Evolutionary conservation across 2,329 filamentous ascomycete species (phyloP).

Genomic region (Lasiodiplodia theobromae): DNA sequence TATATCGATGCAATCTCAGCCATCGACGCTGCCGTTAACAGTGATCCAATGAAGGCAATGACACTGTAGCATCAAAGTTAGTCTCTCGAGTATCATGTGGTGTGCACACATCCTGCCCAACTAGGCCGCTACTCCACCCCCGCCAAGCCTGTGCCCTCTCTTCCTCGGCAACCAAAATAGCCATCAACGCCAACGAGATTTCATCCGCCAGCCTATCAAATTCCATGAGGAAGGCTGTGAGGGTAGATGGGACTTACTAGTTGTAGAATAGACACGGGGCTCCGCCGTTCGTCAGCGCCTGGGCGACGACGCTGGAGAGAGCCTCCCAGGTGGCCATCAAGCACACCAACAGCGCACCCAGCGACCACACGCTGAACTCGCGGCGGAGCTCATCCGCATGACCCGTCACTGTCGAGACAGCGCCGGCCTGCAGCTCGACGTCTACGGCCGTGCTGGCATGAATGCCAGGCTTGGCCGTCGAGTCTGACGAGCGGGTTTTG

Average conservation of each 20-base stretch:
- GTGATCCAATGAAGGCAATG: conserved; percentile 57
- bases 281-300: conserved; percentile 54
- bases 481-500: neutral
- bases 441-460: neutral
- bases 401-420: conserved; percentile 15
- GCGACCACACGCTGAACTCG: conserved; percentile 54
- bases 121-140: neutral
- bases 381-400: conserved; percentile 40
- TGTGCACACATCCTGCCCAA: neutral
- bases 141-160: neutral
- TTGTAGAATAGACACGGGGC: conserved; percentile 57
- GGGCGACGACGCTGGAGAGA: conserved; percentile 54
- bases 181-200: neutral
- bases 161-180: conserved; percentile 36
- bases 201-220: no score
- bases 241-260: conserved; percentile 11
- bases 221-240: neutral
- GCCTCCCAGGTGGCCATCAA: conserved; percentile 63
- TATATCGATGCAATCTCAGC: conserved; percentile 76
- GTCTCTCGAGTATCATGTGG: neutral
- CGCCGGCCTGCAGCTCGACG: conserved; percentile 12
- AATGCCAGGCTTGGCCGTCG: conserved; percentile 10
- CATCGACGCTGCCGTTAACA: conserved; percentile 72
- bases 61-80: conserved; percentile 33
- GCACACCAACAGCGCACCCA: conserved; percentile 55